These are phyloP conservation scores for Emmonsia crescens DNA, from an alignment of 2,329 filamentous ascomycete species.

Conservation along the genomic window DNA sequence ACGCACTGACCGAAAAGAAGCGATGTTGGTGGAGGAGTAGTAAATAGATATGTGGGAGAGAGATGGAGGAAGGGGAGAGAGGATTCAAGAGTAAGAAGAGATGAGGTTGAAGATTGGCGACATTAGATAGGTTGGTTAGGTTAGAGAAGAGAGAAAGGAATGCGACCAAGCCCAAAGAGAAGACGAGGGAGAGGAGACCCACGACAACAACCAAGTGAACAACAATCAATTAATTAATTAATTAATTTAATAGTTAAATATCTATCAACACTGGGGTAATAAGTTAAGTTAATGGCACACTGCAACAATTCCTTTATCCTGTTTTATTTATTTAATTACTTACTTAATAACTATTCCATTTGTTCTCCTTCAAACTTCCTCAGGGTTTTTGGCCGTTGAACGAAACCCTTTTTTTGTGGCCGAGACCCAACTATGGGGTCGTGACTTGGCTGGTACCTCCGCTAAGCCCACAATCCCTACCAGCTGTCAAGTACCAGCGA, in stretches of 20 bases:
- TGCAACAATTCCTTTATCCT: background rate
- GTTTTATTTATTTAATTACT: too few species aligned
- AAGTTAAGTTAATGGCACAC: too few species aligned
- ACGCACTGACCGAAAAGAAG: background rate
- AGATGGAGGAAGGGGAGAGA: background rate
- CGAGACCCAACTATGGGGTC: background rate
- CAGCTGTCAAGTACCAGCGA: background rate
- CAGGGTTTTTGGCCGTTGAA: background rate
- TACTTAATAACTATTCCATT: too few species aligned
- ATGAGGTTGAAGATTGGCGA: background rate
- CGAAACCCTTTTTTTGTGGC: background rate
- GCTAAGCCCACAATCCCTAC: background rate
- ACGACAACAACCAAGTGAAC: background rate
- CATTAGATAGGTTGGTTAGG: too few species aligned
- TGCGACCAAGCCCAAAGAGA: background rate
- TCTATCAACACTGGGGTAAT: too few species aligned
- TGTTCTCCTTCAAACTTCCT: background rate
- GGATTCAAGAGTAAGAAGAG: background rate
- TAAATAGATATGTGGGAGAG: background rate
- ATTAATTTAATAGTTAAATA: too few species aligned
- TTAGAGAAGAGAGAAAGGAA: background rate
- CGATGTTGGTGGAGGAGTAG: background rate
- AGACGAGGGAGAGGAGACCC: background rate
- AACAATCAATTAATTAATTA: too few species aligned
- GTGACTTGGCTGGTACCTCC: background rate